These are phyloP conservation scores for Noccaea bulbosa DNA, from an alignment of 345 rosid genomes.

Conservation along the genomic window DNA sequence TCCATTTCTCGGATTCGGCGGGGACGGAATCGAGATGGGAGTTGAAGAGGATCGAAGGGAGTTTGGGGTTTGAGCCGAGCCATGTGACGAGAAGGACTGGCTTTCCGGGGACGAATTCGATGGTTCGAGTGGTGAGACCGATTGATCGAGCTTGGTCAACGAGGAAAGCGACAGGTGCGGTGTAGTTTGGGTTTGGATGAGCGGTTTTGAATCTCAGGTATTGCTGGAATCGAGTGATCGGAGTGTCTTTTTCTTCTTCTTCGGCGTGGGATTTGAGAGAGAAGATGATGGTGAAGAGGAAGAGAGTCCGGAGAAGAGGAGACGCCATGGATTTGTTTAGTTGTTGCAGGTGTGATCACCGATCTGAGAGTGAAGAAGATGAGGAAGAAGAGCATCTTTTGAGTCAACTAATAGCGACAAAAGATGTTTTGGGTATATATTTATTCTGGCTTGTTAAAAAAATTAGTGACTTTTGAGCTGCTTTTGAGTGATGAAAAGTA, in stretches of 20 bases:
- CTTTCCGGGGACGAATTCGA: slow-evolving; percentile 59
- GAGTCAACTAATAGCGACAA: no score
- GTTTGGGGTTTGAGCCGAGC: slow-evolving; percentile 71
- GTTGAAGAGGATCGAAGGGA: slow-evolving; percentile 76
- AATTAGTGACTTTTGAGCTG: no score
- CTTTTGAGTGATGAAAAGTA: no score
- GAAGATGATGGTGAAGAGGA: background rate
- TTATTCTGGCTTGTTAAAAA: no score
- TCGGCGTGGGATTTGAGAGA: background rate
- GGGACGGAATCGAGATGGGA: slow-evolving; percentile 98
- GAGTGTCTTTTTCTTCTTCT: slow-evolving; percentile 45
- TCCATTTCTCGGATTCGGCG: slow-evolving; percentile 78
- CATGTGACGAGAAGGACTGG: slow-evolving; percentile 71
- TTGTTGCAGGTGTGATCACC: background rate
- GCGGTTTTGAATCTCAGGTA: slow-evolving; percentile 79
- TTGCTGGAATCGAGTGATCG: slow-evolving; percentile 61
- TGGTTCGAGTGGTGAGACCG: slow-evolving; percentile 49
- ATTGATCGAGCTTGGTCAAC: slow-evolving; percentile 56
- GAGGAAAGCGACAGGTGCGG: slow-evolving; percentile 64
- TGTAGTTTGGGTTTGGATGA: slow-evolving; percentile 82
- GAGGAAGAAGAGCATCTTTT: background rate
- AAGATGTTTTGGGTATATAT: no score
- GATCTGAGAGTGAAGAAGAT: background rate
- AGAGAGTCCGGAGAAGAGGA: slow-evolving; percentile 1
- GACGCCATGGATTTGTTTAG: slow-evolving; percentile 23